phyloP scores from a whole-genome alignment of 2,329 filamentous ascomycete genomes.

The Aspergillus udagawae region DNA sequence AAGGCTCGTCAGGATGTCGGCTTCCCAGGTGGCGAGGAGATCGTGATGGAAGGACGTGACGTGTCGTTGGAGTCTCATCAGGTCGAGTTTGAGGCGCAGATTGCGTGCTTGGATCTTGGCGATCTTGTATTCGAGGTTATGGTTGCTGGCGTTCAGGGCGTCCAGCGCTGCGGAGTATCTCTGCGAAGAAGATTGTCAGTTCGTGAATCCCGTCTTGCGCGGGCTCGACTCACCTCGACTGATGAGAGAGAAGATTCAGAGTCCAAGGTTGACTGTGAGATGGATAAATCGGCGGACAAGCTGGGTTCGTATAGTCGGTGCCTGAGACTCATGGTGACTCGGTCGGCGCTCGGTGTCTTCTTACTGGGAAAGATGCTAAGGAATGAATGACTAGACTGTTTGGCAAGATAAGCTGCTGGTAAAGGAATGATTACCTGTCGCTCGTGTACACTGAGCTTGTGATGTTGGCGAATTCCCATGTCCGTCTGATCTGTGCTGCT shows the following conservation, averaged over 20 bases:
- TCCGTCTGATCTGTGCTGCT: not conserved
- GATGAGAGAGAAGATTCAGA: not conserved
- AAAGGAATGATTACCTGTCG: constrained; percentile 8
- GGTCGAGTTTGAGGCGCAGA: constrained; percentile 21
- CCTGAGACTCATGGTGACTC: constrained; percentile 12
- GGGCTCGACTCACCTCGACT: constrained; percentile 11
- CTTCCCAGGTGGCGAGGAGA: constrained; percentile 31
- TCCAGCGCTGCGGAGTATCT: constrained; percentile 15
- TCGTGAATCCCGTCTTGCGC: not conserved
- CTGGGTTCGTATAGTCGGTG: constrained; percentile 15
- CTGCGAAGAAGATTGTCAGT: constrained; percentile 5
- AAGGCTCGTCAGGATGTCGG: constrained; percentile 33
- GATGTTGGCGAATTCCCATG: not conserved
- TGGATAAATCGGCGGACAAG: constrained; percentile 18
- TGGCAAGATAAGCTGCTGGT: constrained; percentile 7
- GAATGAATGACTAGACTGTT: constrained; percentile 5
- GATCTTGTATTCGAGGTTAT: constrained; percentile 23
- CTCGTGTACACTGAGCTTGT: not conserved
- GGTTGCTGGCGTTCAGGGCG: constrained; percentile 23
- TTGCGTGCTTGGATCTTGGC: constrained; percentile 18
- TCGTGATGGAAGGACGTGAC: constrained; percentile 23
- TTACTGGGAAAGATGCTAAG: constrained; percentile 7
- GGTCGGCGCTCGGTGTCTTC: not conserved
- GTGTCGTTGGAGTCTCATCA: constrained; percentile 23
- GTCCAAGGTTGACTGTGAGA: constrained; percentile 1